A percentile compares a stretch with the other conserved stretches of the same genome.
Conservation (phyloP, 2,329 filamentous ascomycete genomes). For the Aspergillus sclerotialis region DNA sequence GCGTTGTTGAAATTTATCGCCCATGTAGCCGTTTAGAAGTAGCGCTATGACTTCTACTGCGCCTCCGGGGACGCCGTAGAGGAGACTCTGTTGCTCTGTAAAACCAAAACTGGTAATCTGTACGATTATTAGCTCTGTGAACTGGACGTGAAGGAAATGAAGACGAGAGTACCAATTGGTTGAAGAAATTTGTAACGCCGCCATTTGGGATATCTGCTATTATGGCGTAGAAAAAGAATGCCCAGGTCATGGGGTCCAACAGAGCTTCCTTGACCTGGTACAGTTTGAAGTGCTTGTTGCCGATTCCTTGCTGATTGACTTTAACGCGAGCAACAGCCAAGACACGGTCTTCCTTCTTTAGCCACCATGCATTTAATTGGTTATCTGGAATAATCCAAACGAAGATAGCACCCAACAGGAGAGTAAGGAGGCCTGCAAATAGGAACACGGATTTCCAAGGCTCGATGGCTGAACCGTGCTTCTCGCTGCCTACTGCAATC, state of each 20-base stretch:
- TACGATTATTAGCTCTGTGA: background rate
- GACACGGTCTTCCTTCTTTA: slow-evolving; percentile 60
- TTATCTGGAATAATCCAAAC: slow-evolving; percentile 52
- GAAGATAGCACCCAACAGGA: slow-evolving; percentile 43
- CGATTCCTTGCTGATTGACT: slow-evolving; percentile 68
- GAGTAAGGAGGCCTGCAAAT: slow-evolving; percentile 47
- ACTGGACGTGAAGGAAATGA: background rate
- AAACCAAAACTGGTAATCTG: slow-evolving; percentile 59
- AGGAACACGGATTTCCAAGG: slow-evolving; percentile 61
- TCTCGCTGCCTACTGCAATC: slow-evolving; percentile 50
- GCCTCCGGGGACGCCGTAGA: slow-evolving; percentile 60
- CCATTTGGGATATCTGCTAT: slow-evolving; percentile 54
- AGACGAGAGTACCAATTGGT: slow-evolving; percentile 37
- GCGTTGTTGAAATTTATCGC: slow-evolving; percentile 51
- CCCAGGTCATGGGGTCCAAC: slow-evolving; percentile 53
- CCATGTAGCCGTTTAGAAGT: slow-evolving; percentile 49
- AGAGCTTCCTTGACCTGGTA: slow-evolving; percentile 58
- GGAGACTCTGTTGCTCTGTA: slow-evolving; percentile 53
- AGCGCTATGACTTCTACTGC: slow-evolving; percentile 57
- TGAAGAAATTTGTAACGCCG: slow-evolving; percentile 56
- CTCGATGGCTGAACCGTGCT: slow-evolving; percentile 51
- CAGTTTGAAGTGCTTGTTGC: slow-evolving; percentile 62
- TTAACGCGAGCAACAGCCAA: slow-evolving; percentile 66
- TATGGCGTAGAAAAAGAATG: slow-evolving; percentile 52
- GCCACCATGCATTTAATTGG: slow-evolving; percentile 54